A percentile compares a stretch with the other conserved stretches of the same genome.
phyloP scores from a whole-genome alignment of 2,329 filamentous ascomycete genomes.

The Davidsoniella eucalypti region DNA sequence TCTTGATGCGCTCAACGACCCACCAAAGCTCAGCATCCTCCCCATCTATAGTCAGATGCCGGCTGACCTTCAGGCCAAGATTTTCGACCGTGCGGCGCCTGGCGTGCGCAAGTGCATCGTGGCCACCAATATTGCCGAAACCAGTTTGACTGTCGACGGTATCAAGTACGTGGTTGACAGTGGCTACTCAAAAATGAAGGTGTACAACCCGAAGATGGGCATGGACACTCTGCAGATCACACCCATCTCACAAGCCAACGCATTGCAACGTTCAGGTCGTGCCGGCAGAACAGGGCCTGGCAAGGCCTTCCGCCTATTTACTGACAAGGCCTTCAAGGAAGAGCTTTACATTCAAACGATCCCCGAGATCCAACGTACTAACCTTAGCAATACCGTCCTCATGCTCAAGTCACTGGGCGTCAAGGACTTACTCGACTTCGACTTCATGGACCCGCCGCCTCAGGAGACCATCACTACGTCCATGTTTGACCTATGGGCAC shows the following conservation, averaged over 20 bases:
- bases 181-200: slow-evolving; percentile 93
- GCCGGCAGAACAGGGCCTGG: slow-evolving; percentile 89
- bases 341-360: slow-evolving; percentile 96
- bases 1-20: slow-evolving; percentile 77
- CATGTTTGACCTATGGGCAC: slow-evolving; percentile 91
- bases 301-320: slow-evolving; percentile 87
- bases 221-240: slow-evolving; percentile 99
- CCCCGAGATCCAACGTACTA: slow-evolving; percentile 92
- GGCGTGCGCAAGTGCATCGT: slow-evolving; percentile 96
- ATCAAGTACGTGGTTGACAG: slow-evolving; percentile 99
- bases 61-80: slow-evolving; percentile 91
- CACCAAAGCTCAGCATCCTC: slow-evolving; percentile 82
- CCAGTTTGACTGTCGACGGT: slow-evolving; percentile 90
- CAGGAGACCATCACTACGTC: slow-evolving; percentile 97
- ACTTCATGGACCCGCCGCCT: slow-evolving; percentile 97
- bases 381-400: slow-evolving; percentile 85
- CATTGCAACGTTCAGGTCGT: slow-evolving; percentile 80
- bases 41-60: slow-evolving; percentile 99
- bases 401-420: slow-evolving; percentile 90
- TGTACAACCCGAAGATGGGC: slow-evolving; percentile 97
- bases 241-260: slow-evolving; percentile 91
- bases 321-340: slow-evolving; percentile 86
- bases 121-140: slow-evolving; percentile 96
- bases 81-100: slow-evolving; percentile 79
- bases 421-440: slow-evolving; percentile 85